Evolutionary conservation across 768 basidiomycete species (phyloP).

Genomic region (Lactifluus rugatus): DNA sequence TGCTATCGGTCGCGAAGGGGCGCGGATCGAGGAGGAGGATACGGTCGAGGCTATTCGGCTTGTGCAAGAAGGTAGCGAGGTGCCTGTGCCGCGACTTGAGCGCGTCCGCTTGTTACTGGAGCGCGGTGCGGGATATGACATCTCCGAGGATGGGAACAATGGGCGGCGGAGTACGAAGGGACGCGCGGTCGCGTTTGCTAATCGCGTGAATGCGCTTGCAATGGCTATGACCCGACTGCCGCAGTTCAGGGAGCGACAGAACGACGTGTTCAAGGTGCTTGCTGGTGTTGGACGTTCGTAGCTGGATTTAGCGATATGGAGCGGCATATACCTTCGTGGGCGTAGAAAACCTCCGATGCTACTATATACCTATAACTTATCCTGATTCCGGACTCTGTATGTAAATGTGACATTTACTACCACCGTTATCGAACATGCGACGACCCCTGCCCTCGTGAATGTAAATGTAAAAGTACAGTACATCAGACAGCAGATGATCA

Average conservation of each 20-base stretch:
- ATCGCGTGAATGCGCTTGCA: constrained; percentile 66
- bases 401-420: no score
- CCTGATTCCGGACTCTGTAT: no score
- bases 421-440: no score
- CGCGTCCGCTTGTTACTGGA: constrained; percentile 48
- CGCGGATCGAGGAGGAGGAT: constrained; percentile 45
- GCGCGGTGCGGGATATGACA: constrained; percentile 43
- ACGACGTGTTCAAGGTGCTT: constrained; percentile 59
- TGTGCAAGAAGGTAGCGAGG: constrained; percentile 29
- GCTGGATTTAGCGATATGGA: neutral
- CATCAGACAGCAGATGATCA: no score
- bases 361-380: no score
- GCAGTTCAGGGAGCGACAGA: constrained; percentile 65
- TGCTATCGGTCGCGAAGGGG: constrained; percentile 42
- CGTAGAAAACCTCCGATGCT: no score
- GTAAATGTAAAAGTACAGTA: no score
- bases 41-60: constrained; percentile 38
- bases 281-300: constrained; percentile 28
- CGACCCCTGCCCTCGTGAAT: no score
- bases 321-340: neutral
- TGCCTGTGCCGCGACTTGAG: constrained; percentile 43
- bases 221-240: constrained; percentile 58
- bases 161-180: constrained; percentile 50
- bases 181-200: constrained; percentile 60
- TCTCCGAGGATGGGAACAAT: constrained; percentile 18